These are phyloP conservation scores for Fallopia convolvulus DNA, from an alignment of 148 eudicot genomes.

Conservation along the genomic window DNA sequence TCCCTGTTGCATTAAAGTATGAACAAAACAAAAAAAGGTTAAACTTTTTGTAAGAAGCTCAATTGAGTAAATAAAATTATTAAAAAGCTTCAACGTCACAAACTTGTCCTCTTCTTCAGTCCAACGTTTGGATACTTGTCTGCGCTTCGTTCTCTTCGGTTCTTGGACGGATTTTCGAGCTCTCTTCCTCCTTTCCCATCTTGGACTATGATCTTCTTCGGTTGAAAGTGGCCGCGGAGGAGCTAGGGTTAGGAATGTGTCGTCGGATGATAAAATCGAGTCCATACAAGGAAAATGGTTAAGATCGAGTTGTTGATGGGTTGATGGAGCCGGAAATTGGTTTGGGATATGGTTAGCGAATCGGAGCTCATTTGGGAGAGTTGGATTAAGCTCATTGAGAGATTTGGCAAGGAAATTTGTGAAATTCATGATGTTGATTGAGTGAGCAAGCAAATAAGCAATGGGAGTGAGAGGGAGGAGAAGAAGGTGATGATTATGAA, in stretches of 20 bases:
- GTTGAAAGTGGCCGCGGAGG: not conserved
- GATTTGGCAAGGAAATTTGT: not conserved
- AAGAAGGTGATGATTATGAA: not conserved
- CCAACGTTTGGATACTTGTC: not conserved
- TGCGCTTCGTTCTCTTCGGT: not conserved
- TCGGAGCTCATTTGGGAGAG: not conserved
- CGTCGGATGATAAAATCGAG: not conserved
- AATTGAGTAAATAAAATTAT: not conserved
- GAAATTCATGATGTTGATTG: not conserved
- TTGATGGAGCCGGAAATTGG: not conserved
- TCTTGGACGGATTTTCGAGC: not conserved
- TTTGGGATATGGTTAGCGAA: not conserved
- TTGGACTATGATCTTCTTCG: not conserved
- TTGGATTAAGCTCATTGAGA: not conserved
- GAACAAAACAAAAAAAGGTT: not conserved
- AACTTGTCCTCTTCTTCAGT: conserved; percentile 9
- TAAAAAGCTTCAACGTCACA: not conserved
- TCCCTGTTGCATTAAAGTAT: not conserved
- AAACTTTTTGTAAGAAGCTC: not conserved
- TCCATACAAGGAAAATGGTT: not conserved
- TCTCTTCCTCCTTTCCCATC: not conserved
- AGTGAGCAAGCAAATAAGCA: not conserved
- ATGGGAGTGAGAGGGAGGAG: not conserved
- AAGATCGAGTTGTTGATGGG: not conserved
- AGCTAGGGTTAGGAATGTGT: conserved; percentile 8